Conservation (phyloP, 2,329 filamentous ascomycete species). For the Beauveria caledonica region DNA sequence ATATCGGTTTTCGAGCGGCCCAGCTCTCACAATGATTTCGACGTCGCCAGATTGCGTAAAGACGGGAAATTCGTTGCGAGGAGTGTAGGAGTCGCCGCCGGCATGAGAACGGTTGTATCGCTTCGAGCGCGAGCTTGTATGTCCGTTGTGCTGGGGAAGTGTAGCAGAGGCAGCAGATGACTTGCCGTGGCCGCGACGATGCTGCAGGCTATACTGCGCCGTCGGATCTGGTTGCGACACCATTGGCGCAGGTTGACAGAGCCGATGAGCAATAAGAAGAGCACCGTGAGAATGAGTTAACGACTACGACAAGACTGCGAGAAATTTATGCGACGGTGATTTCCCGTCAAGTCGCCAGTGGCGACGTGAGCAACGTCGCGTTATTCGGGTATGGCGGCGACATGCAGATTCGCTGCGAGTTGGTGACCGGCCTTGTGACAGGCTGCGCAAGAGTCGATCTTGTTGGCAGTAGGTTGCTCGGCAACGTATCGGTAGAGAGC, state of each 20-base stretch:
- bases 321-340: neutral
- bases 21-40: conserved; percentile 69
- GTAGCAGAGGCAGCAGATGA: conserved; percentile 47
- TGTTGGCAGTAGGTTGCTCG: neutral
- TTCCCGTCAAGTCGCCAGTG: neutral
- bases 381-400: neutral
- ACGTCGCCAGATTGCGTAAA: conserved; percentile 89
- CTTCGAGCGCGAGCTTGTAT: conserved; percentile 48
- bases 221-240: conserved; percentile 52
- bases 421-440: neutral
- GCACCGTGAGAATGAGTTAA: neutral
- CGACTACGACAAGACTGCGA: neutral
- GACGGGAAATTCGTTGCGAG: conserved; percentile 86
- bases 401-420: neutral
- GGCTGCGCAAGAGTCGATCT: conserved; percentile 6
- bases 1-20: conserved; percentile 64
- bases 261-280: neutral
- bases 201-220: conserved; percentile 10
- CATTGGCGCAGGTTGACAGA: conserved; percentile 31
- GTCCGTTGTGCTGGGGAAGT: conserved; percentile 15
- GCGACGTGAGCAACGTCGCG: conserved; percentile 4
- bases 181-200: conserved; percentile 38
- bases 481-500: neutral
- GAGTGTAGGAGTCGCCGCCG: conserved; percentile 58
- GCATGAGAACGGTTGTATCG: conserved; percentile 76